Conservation (phyloP, 768 basidiomycete genomes). For the Tremella yokohamensis region DNA sequence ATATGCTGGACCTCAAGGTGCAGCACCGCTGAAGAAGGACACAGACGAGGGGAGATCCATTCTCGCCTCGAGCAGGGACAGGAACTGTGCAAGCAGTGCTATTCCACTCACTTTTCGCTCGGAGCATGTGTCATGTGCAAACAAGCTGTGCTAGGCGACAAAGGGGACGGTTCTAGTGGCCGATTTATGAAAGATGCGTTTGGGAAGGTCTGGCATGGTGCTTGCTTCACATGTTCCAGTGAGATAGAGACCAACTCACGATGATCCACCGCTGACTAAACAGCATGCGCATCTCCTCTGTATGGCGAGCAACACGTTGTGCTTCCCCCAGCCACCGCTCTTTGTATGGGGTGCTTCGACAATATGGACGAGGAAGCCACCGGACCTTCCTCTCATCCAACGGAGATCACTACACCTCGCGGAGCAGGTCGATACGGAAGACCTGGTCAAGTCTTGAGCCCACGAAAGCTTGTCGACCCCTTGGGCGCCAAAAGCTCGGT, state of each 20-base stretch:
- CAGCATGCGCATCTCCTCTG: not conserved
- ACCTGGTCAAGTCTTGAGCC: not conserved
- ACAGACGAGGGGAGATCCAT: not conserved
- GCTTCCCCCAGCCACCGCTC: not conserved
- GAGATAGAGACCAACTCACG: not conserved
- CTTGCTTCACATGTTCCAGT: conserved; percentile 16
- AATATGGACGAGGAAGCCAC: not conserved
- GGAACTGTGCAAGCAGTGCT: conserved; percentile 12
- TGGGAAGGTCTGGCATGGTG: conserved; percentile 12
- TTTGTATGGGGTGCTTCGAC: not conserved
- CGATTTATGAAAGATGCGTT: conserved; percentile 2
- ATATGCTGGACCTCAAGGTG: not conserved
- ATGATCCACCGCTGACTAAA: no score
- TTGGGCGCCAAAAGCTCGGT: not conserved
- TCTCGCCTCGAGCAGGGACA: not conserved
- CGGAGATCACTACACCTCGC: not conserved
- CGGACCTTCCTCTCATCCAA: not conserved
- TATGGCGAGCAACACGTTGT: not conserved
- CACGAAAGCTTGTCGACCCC: not conserved
- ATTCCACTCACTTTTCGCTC: conserved; percentile 1
- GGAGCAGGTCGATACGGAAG: not conserved
- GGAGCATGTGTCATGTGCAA: conserved; percentile 11
- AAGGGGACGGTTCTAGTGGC: conserved; percentile 12
- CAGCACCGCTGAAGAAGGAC: not conserved
- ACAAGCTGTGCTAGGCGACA: conserved; percentile 12